Conservation (phyloP, 2,329 filamentous ascomycete genomes). For the Diaporthe aspalathi region DNA sequence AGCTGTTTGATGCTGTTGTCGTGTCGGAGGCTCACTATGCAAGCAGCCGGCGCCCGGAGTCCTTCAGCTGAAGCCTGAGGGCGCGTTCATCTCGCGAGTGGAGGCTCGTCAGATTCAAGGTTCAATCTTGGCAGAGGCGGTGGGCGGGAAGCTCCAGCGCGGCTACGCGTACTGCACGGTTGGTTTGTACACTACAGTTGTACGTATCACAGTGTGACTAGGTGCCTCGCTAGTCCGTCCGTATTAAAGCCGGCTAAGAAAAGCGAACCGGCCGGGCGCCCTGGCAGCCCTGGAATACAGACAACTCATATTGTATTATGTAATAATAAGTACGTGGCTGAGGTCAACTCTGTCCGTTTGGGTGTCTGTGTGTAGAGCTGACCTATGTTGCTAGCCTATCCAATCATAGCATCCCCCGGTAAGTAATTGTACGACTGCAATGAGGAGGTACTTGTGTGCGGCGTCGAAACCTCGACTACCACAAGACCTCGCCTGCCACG, state of each 20-base stretch:
- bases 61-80: slow-evolving; percentile 20
- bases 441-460: not conserved
- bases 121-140: slow-evolving; percentile 24
- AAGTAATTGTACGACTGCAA: not conserved
- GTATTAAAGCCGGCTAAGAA: slow-evolving; percentile 6
- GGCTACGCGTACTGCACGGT: not conserved
- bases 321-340: not conserved
- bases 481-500: slow-evolving; percentile 3
- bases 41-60: not conserved
- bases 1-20: not conserved
- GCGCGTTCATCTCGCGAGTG: slow-evolving; percentile 20
- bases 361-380: not conserved
- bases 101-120: slow-evolving; percentile 16
- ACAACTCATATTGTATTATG: not conserved
- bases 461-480: not conserved
- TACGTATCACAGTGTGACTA: slow-evolving; percentile 23
- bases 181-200: not conserved
- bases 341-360: not conserved
- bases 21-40: not conserved
- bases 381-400: not conserved
- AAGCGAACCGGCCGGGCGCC: not conserved
- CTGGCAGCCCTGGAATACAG: not conserved
- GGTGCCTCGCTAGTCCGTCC: not conserved
- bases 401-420: not conserved
- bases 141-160: slow-evolving; percentile 24